Percentiles rank a stretch among this genome's conserved stretches.
These are phyloP conservation scores for Pseudogymnoascus sp. DNA, from an alignment of 2,329 filamentous ascomycete genomes.

Conservation along the genomic window DNA sequence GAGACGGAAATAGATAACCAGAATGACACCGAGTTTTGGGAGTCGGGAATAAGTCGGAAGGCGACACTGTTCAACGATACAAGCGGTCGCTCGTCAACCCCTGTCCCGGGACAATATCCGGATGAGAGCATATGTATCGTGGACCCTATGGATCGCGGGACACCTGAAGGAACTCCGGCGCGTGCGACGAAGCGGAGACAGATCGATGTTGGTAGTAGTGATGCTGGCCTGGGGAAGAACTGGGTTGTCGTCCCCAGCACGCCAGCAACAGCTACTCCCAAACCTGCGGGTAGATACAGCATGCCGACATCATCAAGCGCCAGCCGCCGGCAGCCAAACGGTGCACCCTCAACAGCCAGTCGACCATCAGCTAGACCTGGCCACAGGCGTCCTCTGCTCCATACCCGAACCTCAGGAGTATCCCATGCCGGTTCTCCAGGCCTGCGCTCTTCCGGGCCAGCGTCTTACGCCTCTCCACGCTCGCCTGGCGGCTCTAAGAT, in stretches of 20 bases:
- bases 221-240: slow-evolving; percentile 54
- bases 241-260: slow-evolving; percentile 58
- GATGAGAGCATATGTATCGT: slow-evolving; percentile 38
- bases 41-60: not conserved
- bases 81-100: slow-evolving; percentile 29
- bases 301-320: slow-evolving; percentile 23
- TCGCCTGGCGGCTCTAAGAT: slow-evolving; percentile 27
- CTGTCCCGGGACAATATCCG: slow-evolving; percentile 48
- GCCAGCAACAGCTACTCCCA: slow-evolving; percentile 8
- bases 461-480: slow-evolving; percentile 47
- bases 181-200: slow-evolving; percentile 41
- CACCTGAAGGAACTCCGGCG: slow-evolving; percentile 32
- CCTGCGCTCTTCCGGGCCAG: slow-evolving; percentile 37
- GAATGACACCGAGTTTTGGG: slow-evolving; percentile 1
- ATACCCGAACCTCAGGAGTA: slow-evolving; percentile 34
- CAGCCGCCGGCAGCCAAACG: slow-evolving; percentile 9
- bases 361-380: slow-evolving; percentile 25
- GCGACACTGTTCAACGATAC: not conserved
- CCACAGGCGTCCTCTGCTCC: slow-evolving; percentile 28
- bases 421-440: slow-evolving; percentile 41
- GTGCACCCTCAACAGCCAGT: slow-evolving; percentile 17
- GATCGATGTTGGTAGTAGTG: slow-evolving; percentile 36
- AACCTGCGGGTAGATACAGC: slow-evolving; percentile 19
- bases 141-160: slow-evolving; percentile 33
- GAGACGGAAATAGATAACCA: not conserved